A percentile compares a stretch with the other conserved stretches of the same genome.
phyloP scores from a whole-genome alignment of 2,329 filamentous ascomycete species.

The Calonectria fujianensis region DNA sequence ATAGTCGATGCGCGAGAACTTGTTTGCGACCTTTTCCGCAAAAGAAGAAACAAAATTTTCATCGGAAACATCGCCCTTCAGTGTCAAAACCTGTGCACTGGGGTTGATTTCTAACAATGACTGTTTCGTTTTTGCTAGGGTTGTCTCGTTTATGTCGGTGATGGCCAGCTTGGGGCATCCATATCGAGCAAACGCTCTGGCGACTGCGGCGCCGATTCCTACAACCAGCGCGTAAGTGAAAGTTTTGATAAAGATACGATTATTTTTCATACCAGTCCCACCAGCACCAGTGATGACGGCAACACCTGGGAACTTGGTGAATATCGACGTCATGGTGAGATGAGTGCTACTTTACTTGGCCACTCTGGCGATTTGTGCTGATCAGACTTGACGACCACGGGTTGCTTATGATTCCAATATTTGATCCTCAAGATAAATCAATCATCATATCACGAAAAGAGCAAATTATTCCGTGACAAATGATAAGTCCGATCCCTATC shows the following conservation, averaged over 20 bases:
- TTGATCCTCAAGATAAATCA: background rate
- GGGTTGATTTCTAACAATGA: slow-evolving; percentile 60
- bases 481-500: background rate
- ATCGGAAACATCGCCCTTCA: slow-evolving; percentile 68
- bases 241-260: too few species aligned
- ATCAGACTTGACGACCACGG: background rate
- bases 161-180: slow-evolving; percentile 72
- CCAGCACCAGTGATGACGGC: slow-evolving; percentile 69
- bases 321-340: slow-evolving; percentile 38
- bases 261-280: slow-evolving; percentile 63
- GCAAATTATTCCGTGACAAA: background rate
- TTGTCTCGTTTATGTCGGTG: slow-evolving; percentile 68
- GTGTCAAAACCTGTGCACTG: slow-evolving; percentile 56
- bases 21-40: slow-evolving; percentile 54
- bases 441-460: too few species aligned
- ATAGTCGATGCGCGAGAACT: slow-evolving; percentile 72
- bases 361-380: background rate
- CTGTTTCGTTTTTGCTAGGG: slow-evolving; percentile 61
- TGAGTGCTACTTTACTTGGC: background rate
- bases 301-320: slow-evolving; percentile 64
- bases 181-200: slow-evolving; percentile 68
- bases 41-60: slow-evolving; percentile 65
- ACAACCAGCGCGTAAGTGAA: slow-evolving; percentile 1
- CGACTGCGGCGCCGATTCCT: slow-evolving; percentile 75
- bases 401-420: background rate